Percentiles rank a stretch among this genome's conserved stretches.
Conservation (phyloP, 768 basidiomycete species). For the Leucocoprinus sp. region DNA sequence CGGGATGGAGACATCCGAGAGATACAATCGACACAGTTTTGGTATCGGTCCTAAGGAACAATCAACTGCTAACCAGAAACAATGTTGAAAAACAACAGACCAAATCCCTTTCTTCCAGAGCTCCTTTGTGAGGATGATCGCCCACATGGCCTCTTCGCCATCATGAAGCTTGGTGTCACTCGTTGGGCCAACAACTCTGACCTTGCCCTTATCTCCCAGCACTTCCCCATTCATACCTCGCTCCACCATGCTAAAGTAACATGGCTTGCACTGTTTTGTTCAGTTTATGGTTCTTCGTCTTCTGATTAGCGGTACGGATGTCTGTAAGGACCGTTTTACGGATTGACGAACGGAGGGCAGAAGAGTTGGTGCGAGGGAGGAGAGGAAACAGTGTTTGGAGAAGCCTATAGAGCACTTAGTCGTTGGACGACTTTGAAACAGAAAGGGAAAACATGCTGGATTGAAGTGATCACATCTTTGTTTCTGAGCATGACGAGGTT, state of each 20-base stretch:
- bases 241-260: conserved; percentile 93
- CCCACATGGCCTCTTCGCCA: conserved; percentile 95
- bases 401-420: conserved; percentile 53
- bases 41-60: conserved; percentile 60
- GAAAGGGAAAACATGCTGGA: conserved; percentile 55
- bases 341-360: conserved; percentile 75
- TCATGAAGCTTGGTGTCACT: conserved; percentile 32
- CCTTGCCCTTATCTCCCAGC: conserved; percentile 75
- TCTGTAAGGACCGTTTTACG: conserved; percentile 92
- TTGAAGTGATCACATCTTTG: conserved; percentile 85
- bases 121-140: conserved; percentile 87
- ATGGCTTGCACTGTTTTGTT: conserved; percentile 94
- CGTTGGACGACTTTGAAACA: conserved; percentile 6
- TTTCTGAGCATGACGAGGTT: conserved; percentile 91
- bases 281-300: conserved; percentile 88
- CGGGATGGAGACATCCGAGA: conserved; percentile 88
- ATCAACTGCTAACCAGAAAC: neutral
- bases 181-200: conserved; percentile 33
- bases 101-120: conserved; percentile 92
- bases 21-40: conserved; percentile 91
- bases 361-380: conserved; percentile 87
- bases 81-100: conserved; percentile 27
- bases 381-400: conserved; percentile 90
- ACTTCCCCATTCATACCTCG: conserved; percentile 81
- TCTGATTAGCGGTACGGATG: conserved; percentile 83